Evolutionary conservation across 768 basidiomycete genomes (phyloP).

Genomic region (Hortiboletus campestris): DNA sequence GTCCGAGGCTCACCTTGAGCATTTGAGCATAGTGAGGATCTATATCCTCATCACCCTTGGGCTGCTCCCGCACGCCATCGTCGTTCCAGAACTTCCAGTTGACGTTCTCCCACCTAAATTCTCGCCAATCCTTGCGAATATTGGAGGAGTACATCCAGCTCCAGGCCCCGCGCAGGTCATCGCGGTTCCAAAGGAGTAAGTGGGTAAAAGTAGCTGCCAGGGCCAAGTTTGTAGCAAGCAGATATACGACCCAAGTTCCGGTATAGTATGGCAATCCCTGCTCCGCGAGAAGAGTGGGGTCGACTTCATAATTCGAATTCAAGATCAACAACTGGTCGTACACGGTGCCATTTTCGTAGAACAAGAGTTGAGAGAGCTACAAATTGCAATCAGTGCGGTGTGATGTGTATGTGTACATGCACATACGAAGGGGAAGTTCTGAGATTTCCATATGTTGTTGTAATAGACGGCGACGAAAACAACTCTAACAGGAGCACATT

Average conservation of each 20-base stretch:
- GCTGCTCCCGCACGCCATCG: conserved; percentile 19
- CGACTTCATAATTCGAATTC: conserved; percentile 49
- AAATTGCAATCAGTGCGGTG: conserved; percentile 7
- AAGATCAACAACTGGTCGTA: conserved; percentile 56
- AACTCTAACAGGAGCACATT: conserved; percentile 17
- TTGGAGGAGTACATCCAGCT: conserved; percentile 40
- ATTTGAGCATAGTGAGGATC: conserved; percentile 61
- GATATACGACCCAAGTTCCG: conserved; percentile 21
- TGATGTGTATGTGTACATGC: conserved; percentile 22
- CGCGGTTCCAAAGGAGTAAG: conserved; percentile 51
- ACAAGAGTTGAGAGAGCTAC: conserved; percentile 46
- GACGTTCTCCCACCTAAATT: conserved; percentile 29
- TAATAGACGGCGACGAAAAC: conserved; percentile 39
- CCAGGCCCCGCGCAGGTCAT: conserved; percentile 48
- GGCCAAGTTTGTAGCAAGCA: conserved; percentile 20
- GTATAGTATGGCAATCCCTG: conserved; percentile 37
- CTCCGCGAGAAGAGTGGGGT: conserved; percentile 45
- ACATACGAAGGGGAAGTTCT: conserved; percentile 56
- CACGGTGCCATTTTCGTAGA: conserved; percentile 48
- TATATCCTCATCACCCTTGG: conserved; percentile 38
- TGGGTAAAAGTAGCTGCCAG: conserved; percentile 52
- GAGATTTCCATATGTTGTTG: conserved; percentile 54
- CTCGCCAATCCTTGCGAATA: conserved; percentile 24
- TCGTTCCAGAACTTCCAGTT: conserved; percentile 39
- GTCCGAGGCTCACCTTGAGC: conserved; percentile 32